A percentile compares a stretch with the other conserved stretches of the same genome.
These are phyloP conservation scores for Aspergillus sp. DNA, from an alignment of 2,329 filamentous ascomycete species.

Conservation along the genomic window DNA sequence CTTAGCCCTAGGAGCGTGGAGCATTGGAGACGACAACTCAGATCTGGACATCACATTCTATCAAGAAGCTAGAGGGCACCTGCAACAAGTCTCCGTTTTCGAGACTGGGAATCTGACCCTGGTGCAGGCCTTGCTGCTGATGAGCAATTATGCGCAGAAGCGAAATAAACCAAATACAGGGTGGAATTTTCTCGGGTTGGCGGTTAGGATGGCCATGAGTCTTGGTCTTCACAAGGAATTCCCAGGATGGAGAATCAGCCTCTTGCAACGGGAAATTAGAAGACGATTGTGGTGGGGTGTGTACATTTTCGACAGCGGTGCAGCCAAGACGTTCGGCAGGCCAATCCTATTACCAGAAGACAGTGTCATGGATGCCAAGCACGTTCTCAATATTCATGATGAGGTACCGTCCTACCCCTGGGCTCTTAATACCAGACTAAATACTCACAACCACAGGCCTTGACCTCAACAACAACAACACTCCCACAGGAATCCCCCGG, in stretches of 20 bases:
- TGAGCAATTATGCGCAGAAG: constrained; percentile 45
- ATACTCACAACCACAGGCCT: constrained; percentile 13
- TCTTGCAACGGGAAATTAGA: constrained; percentile 35
- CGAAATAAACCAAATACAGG: constrained; percentile 45
- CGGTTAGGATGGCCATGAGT: constrained; percentile 44
- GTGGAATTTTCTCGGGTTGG: constrained; percentile 43
- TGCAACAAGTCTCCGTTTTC: constrained; percentile 40
- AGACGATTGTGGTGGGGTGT: constrained; percentile 37
- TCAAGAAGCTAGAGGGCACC: constrained; percentile 39
- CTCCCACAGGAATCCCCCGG: constrained; percentile 30
- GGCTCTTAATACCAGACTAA: not conserved
- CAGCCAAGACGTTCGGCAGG: constrained; percentile 44
- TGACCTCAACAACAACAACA: constrained; percentile 29
- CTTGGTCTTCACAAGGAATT: constrained; percentile 46
- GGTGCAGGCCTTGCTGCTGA: constrained; percentile 40
- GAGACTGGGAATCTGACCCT: constrained; percentile 44
- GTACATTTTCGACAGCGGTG: constrained; percentile 44
- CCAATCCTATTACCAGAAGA: constrained; percentile 40
- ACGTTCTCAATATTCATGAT: constrained; percentile 40
- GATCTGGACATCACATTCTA: constrained; percentile 40
- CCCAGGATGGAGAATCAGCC: constrained; percentile 39
- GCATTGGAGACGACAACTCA: constrained; percentile 32
- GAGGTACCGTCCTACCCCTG: constrained; percentile 13
- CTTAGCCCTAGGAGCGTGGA: constrained; percentile 39
- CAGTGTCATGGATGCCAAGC: constrained; percentile 37